Conservation (phyloP, 805 yeast genomes). For the Hanseniaspora meyeri region DNA sequence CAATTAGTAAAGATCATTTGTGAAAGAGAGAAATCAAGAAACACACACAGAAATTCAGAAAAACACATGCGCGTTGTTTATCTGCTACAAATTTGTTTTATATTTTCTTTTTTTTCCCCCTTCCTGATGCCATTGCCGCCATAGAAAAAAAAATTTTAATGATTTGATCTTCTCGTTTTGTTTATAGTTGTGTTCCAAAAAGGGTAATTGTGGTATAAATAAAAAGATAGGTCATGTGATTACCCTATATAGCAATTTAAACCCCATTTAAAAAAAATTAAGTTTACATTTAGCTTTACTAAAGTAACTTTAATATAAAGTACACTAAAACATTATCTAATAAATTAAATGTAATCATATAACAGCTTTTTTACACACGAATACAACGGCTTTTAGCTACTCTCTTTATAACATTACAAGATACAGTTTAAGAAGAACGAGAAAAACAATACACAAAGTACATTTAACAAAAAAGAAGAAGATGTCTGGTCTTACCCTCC, state of each 20-base stretch:
- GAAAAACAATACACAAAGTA: background rate
- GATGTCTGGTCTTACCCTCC: slow-evolving; percentile 11
- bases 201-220: background rate
- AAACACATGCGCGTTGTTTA: background rate
- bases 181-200: background rate
- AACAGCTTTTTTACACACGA: too few species aligned
- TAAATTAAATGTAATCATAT: background rate
- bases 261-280: slow-evolving; percentile 33
- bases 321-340: background rate
- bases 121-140: background rate
- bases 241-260: slow-evolving; percentile 38
- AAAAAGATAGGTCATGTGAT: slow-evolving; percentile 5
- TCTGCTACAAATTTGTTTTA: background rate
- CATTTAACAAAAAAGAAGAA: background rate
- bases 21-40: background rate
- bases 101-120: background rate
- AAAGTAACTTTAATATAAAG: too few species aligned
- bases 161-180: background rate
- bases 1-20: background rate
- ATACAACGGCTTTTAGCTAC: too few species aligned
- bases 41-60: background rate
- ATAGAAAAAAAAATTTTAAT: background rate
- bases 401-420: background rate
- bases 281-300: background rate
- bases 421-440: background rate